Evolutionary conservation across 208 protist species (phyloP).

Genomic region (Jaenimonas drosophilae): DNA sequence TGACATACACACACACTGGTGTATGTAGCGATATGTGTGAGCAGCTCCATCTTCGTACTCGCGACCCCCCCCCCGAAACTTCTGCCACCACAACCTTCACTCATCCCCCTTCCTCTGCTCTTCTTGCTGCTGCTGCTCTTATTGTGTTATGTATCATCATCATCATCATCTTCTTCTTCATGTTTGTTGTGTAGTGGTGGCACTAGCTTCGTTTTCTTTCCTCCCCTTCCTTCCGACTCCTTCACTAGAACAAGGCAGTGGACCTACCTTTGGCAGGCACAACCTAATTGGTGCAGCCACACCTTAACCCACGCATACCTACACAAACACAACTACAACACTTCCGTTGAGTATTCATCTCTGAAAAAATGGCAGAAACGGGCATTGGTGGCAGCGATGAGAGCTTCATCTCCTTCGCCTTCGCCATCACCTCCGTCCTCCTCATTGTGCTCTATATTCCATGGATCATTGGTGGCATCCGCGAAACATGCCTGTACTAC

Average conservation of each 20-base stretch:
- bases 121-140: background rate
- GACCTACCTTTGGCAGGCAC: too few species aligned
- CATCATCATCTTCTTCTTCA: background rate
- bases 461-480: constrained; percentile 58
- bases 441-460: constrained; percentile 85
- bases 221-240: background rate
- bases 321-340: too few species aligned
- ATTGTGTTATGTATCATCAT: background rate
- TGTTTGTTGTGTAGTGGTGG: background rate
- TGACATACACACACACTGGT: too few species aligned
- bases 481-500: constrained; percentile 50
- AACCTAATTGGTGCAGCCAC: too few species aligned
- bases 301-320: too few species aligned
- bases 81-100: too few species aligned
- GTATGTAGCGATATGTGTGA: too few species aligned
- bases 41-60: too few species aligned
- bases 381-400: constrained; percentile 78
- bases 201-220: constrained; percentile 5
- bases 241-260: too few species aligned
- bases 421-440: constrained; percentile 75
- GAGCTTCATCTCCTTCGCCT: constrained; percentile 82
- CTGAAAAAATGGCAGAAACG: constrained; percentile 27
- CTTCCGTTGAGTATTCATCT: too few species aligned
- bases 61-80: too few species aligned
- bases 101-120: too few species aligned